phyloP scores from a whole-genome alignment of 176 grass and related monocot genomes.

The Hordeum marinum region DNA sequence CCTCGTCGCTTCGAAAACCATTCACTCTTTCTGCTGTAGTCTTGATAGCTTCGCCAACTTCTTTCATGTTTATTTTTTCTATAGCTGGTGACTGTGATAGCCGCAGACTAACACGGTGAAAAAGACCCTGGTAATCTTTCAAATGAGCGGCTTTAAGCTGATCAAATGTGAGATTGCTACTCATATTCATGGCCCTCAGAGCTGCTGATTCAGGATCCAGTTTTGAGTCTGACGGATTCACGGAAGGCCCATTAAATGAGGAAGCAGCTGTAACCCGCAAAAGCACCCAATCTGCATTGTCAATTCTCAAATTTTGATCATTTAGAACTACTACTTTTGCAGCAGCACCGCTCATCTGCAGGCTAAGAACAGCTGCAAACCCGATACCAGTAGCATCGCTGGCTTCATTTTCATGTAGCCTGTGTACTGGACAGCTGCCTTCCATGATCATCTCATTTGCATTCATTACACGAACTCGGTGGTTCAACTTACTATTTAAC shows the following conservation, averaged over 20 bases:
- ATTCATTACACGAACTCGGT: conserved; percentile 26
- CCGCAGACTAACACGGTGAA: conserved; percentile 54
- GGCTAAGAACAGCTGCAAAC: conserved; percentile 52
- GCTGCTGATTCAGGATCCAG: conserved; percentile 45
- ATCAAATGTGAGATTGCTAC: conserved; percentile 40
- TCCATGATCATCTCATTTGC: conserved; percentile 57
- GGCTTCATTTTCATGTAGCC: background rate
- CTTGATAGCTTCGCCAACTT: conserved; percentile 15
- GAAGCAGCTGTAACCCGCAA: conserved; percentile 59
- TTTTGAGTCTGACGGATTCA: conserved; percentile 58
- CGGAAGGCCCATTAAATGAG: conserved; percentile 57
- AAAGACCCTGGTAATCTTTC: conserved; percentile 72
- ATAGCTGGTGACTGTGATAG: conserved; percentile 28
- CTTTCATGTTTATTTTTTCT: background rate
- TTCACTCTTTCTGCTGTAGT: conserved; percentile 62
- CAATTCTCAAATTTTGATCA: conserved; percentile 52
- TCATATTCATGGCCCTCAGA: conserved; percentile 30
- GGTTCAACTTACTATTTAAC: conserved; percentile 46
- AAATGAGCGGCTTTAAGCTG: conserved; percentile 66
- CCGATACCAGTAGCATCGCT: conserved; percentile 47
- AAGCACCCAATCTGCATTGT: conserved; percentile 58
- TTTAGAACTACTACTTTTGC: conserved; percentile 27
- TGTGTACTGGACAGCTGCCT: conserved; percentile 45
- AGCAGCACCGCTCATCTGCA: conserved; percentile 28
- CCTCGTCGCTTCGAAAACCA: conserved; percentile 59